Base-by-base conservation (phyloP, 2,329 filamentous ascomycete genomes). In the Aspergillus floridensis region DNA sequence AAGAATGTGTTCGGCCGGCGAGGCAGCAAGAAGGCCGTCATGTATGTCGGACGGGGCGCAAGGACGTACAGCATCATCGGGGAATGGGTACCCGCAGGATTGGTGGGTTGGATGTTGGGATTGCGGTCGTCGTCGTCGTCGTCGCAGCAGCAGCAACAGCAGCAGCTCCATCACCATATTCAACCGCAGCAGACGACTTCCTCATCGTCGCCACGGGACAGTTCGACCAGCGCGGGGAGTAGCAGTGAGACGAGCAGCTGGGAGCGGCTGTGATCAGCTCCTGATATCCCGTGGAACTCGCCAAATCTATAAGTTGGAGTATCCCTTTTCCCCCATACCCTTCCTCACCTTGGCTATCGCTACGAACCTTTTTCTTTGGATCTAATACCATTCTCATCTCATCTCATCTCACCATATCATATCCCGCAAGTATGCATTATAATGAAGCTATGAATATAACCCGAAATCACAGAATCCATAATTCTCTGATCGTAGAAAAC, bases 41-140 rank as follows among this genome's bases (percentile, higher is more conserved):
- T 93, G 64, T 88, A 91, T 59, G 89, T 97, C 16, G 95, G 95
- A 1, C 86, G 92, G 54, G 95, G 95, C 6, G 91, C 92, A 53
- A 82, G 89, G 58, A 82, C 92, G 0, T 98, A 98, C 75, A 90
- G 91, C 44, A 82, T 97, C 31, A 89, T 98, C 7, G 95, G 93
- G 5, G 84, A 85, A 44, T 93, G 89, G 85, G 83, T 90, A 24
- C 93, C 95, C 1, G 82, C 85, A 21, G 83, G 87, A 2, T 73
- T 97, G 16, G 89, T 98, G n/a, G 88, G 87, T 1, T 95, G 91
- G 90, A 96, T 98, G 90, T 89, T 98, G 85, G 92, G 92, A 11
- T 84, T 93, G 59, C 81, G 87, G 61, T 66, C 66, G 56, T 68
- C 26, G 26, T 8, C 26, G 61, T 66, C 66, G 56, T 68, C 26